Conservation (phyloP, 257 asterid genomes). For the Osmanthus fragrans region DNA sequence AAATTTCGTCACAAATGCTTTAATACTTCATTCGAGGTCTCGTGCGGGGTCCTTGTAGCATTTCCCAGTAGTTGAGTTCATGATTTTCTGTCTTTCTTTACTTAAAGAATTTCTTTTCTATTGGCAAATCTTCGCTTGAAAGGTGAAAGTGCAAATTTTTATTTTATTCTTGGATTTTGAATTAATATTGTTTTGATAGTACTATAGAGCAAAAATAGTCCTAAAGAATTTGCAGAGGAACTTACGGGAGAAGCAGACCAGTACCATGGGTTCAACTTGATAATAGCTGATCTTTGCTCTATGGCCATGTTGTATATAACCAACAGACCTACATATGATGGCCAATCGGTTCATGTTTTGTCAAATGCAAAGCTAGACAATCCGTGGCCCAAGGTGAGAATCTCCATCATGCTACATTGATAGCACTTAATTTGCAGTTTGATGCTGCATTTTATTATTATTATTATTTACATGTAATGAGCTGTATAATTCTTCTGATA, state of each 20-base stretch:
- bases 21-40: too few species aligned
- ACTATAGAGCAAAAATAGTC: constrained; percentile 56
- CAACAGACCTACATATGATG: constrained; percentile 41
- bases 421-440: too few species aligned
- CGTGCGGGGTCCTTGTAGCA: too few species aligned
- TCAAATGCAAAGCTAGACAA: constrained; percentile 77
- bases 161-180: not conserved
- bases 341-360: constrained; percentile 45
- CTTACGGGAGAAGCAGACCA: constrained; percentile 46
- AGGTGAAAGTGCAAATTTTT: not conserved
- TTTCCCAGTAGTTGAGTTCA: too few species aligned
- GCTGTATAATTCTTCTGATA: too few species aligned
- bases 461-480: too few species aligned
- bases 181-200: not conserved
- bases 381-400: constrained; percentile 80
- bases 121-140: not conserved
- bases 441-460: too few species aligned
- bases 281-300: constrained; percentile 65
- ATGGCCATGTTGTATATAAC: constrained; percentile 79
- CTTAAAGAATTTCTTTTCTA: not conserved
- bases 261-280: constrained; percentile 74
- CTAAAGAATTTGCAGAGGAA: constrained; percentile 65
- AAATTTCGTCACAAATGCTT: not conserved
- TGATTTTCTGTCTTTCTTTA: too few species aligned
- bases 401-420: not conserved